Base-by-base conservation (phyloP, 2,329 filamentous ascomycete genomes). In the Scedosporium minutisporum region DNA sequence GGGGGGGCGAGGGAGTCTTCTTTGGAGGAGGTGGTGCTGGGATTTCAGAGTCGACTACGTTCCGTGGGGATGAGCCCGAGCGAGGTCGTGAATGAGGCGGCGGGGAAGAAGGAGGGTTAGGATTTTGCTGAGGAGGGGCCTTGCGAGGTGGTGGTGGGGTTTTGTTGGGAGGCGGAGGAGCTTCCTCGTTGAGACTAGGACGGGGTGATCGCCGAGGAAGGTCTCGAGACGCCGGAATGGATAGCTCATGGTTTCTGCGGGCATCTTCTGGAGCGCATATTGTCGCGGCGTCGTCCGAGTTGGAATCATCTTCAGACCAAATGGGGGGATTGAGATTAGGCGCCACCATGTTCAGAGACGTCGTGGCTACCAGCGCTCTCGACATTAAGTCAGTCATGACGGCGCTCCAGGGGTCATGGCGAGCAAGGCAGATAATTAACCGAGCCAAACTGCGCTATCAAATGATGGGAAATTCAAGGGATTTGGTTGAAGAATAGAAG, bases 191-290 rank as follows among this genome's bases (percentile, higher is more conserved):
- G 48, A 23, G 16, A 7, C 44, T 16, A 3, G 58, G 18, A 29
- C 18, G 41, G 12, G 58, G 44, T 25, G n/a, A 25, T 6, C 33
- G 41, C 4, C 42, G 58, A 18, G 58, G 23, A n/a, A 25, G 23
- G 16, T 14, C 12, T 27, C 23, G 18, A 44, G 58, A 48, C 9
- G 41, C 18, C 23, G 60, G 46, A 25, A 48, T 51, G 27, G 6
- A 25, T 5, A 51, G 10, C 10, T 61, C 44, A n/a, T 10, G 12
- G 38, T 21, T 42, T n/a, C 25, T 25, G 12, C 46, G 46, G 27
- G 16, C 42, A 38, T 61, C 60, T 25, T 61, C 46, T n/a, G 48
- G 60, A 3, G 44, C 60, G 21, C 60, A 61, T 18, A 61, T 41
- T 10, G 60, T 61, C 27, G 60, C 25, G 27, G 46, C 48, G 18